Percentiles rank a stretch among this genome's conserved stretches.
Conservation (phyloP, 1,139 yeast genomes). For the Lizanozyma gosingica region DNA sequence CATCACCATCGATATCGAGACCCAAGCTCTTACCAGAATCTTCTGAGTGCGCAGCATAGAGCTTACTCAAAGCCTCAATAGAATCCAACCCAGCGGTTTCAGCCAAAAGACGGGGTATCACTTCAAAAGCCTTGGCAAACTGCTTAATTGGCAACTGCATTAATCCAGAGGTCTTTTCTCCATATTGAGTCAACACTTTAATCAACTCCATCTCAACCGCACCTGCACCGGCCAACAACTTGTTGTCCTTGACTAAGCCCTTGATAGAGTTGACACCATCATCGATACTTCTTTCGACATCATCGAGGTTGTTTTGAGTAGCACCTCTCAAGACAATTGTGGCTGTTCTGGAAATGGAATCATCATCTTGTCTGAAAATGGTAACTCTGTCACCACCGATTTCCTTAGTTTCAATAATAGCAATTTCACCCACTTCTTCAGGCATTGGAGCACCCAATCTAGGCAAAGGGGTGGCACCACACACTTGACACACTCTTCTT, state of each 20-base stretch:
- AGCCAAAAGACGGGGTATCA: conserved; percentile 84
- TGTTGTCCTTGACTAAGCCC: conserved; percentile 71
- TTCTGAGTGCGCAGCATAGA: conserved; percentile 75
- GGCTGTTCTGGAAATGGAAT: conserved; percentile 65
- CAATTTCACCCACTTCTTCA: conserved; percentile 86
- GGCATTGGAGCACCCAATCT: conserved; percentile 94
- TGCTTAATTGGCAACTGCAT: conserved; percentile 89
- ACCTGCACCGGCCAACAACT: conserved; percentile 93
- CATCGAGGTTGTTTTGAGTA: conserved; percentile 90
- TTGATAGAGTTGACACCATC: conserved; percentile 93
- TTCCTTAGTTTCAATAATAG: conserved; percentile 82
- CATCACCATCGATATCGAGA: conserved; percentile 69
- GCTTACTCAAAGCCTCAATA: conserved; percentile 75
- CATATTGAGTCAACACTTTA: conserved; percentile 67
- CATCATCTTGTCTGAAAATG: conserved; percentile 72
- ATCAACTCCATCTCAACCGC: conserved; percentile 91
- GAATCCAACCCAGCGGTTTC: conserved; percentile 93
- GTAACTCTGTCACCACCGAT: conserved; percentile 98
- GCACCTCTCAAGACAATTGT: conserved; percentile 95
- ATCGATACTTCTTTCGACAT: conserved; percentile 92
- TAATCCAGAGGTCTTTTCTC: conserved; percentile 91
- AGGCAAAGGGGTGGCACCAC: conserved; percentile 96
- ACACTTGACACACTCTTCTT: conserved; percentile 88
- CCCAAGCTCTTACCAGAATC: conserved; percentile 43
- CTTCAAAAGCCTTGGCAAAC: conserved; percentile 91